Percentiles rank a stretch among this genome's conserved stretches.
Conservation (phyloP, 768 basidiomycete species). For the Mycena latifolia region DNA sequence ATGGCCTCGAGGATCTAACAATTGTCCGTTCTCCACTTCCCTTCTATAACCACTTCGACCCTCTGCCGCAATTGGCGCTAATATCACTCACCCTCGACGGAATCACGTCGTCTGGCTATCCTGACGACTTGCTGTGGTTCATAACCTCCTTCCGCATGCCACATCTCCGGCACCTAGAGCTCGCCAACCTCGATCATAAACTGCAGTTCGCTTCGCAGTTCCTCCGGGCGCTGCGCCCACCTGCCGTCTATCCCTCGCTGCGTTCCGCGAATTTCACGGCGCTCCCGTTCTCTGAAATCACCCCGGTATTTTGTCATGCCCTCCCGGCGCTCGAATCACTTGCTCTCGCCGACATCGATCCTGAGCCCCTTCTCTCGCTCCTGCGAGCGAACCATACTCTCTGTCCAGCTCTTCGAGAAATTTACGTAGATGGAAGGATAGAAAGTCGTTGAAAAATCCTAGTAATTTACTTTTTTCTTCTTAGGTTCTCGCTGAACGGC, state of each 20-base stretch:
- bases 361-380: conserved; percentile 4
- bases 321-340: conserved; percentile 15
- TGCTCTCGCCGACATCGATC: conserved; percentile 2
- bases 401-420: conserved; percentile 5
- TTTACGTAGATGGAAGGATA: conserved; percentile 3
- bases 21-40: conserved; percentile 16
- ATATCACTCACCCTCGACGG: conserved; percentile 16
- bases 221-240: neutral
- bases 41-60: conserved; percentile 5
- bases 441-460: neutral
- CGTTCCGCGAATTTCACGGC: conserved; percentile 1
- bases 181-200: neutral
- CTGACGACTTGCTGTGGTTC: conserved; percentile 5
- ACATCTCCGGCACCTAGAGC: conserved; percentile 6
- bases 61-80: conserved; percentile 1
- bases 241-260: conserved; percentile 5
- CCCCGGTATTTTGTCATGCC: conserved; percentile 10
- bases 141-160: conserved; percentile 17
- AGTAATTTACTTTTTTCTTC: no score
- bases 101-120: conserved; percentile 2
- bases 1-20: conserved; percentile 4
- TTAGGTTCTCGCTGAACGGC: no score
- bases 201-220: conserved; percentile 7
- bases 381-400: neutral
- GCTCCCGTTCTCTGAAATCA: neutral